Evolutionary conservation across 140 eudicot species (phyloP).

Genomic region (Oenanthe javanica): DNA sequence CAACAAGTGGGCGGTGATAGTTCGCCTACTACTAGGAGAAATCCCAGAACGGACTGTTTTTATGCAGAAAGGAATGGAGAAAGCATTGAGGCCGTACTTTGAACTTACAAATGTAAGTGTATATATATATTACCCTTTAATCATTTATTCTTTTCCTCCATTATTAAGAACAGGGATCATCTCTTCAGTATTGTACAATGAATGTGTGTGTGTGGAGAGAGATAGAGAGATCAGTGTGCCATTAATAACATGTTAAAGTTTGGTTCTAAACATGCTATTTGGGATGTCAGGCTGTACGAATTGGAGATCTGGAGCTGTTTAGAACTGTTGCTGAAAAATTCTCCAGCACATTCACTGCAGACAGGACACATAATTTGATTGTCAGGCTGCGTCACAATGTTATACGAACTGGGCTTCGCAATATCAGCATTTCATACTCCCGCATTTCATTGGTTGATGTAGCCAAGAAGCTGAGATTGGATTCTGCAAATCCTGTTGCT

Average conservation of each 20-base stretch:
- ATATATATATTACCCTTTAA: neutral
- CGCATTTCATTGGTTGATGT: conserved; percentile 79
- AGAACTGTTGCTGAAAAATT: conserved; percentile 69
- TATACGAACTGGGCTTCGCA: conserved; percentile 79
- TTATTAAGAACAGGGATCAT: neutral
- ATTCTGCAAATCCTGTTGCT: conserved; percentile 76
- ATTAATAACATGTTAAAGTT: neutral
- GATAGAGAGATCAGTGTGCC: neutral
- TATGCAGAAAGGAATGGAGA: conserved; percentile 97
- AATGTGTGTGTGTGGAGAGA: neutral
- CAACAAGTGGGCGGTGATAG: conserved; percentile 96
- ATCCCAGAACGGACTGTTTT: conserved; percentile 89
- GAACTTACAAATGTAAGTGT: conserved; percentile 87
- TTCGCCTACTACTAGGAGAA: conserved; percentile 85
- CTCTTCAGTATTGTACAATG: neutral
- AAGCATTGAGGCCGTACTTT: conserved; percentile 84
- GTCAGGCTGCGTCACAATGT: conserved; percentile 93
- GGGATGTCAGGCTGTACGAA: conserved; percentile 75
- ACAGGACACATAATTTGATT: conserved; percentile 76
- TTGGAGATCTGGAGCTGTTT: conserved; percentile 85
- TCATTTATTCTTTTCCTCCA: neutral
- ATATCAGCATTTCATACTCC: conserved; percentile 90
- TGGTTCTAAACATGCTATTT: neutral
- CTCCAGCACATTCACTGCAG: conserved; percentile 59
- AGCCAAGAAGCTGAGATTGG: conserved; percentile 72